A percentile compares a stretch with the other conserved stretches of the same genome.
phyloP scores from a whole-genome alignment of 2,329 filamentous ascomycete genomes.

The Ceratocystis cubensis region DNA sequence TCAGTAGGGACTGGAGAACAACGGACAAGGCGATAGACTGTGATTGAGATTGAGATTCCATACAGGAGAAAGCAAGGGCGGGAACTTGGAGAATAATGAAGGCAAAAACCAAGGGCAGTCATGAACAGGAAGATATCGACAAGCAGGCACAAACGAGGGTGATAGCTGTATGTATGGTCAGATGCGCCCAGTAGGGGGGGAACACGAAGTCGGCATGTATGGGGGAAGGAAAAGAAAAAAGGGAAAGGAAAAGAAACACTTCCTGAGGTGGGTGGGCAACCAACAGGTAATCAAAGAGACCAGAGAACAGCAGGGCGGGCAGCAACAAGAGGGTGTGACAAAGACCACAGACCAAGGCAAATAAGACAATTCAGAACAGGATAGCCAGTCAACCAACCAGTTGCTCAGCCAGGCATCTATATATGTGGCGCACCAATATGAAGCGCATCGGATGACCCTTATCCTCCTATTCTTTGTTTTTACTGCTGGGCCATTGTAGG shows the following conservation, averaged over 20 bases:
- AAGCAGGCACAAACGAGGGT: background rate
- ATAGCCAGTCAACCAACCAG: conserved; percentile 7
- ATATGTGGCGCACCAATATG: background rate
- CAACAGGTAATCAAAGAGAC: background rate
- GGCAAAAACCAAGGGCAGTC: background rate
- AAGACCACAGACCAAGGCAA: background rate
- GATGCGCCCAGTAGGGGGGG: background rate
- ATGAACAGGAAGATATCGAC: background rate
- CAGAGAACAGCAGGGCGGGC: background rate
- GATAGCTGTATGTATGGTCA: background rate
- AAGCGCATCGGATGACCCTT: background rate
- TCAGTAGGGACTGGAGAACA: background rate
- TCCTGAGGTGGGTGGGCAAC: background rate
- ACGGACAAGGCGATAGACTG: background rate
- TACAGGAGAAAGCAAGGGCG: background rate
- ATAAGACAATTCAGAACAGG: conserved; percentile 7
- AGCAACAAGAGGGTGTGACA: background rate
- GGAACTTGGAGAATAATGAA: background rate
- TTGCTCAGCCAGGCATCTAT: background rate
- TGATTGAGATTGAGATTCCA: background rate
- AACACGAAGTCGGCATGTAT: background rate
- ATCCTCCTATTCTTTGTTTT: background rate
- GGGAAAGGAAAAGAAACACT: background rate
- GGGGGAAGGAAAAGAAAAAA: background rate
- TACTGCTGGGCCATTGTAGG: background rate